Evolutionary conservation across 2,329 filamentous ascomycete species (phyloP), one percentile per base, ranked within the genome.

Genomic region (Chaetomium sp.): DNA sequence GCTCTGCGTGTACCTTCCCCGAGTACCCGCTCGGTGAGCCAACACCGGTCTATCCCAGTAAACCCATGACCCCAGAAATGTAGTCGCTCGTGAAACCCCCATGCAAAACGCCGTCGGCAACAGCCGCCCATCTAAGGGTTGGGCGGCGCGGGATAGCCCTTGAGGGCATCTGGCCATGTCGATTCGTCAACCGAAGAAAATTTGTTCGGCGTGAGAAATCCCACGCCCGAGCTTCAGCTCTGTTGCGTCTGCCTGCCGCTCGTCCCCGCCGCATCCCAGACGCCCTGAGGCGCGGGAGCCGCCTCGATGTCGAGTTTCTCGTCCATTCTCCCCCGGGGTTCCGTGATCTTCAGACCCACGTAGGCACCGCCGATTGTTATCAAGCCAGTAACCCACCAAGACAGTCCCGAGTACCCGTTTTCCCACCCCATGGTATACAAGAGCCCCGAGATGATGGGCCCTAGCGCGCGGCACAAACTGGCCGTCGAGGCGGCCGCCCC

Each of bases 401-500:
- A 90, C 38, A 97, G 82, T 23, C 93, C 93, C 4, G 93, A 94
- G 75, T 92, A 94, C 42, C 93, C 93, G 7, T 88, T 84, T 69
- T 87, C 84, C 42, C 96, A 84, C 58, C 95, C 95, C 60, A 89
- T 81, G 4, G 92, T 86, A 77, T 97, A 96, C 27, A 98, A 83
- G 31, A 93, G 80, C 1, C 95, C 95, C 3, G 93, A 96, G 3
- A 97, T 80, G 0, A 92, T 93, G 2, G 95, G 95, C 0, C 94
- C 94, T 67, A 97, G 89, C 0, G 93, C 93, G 62, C 95, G 87
- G 75, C 90, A 93, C 54, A 97, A 80, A 74, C 93, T 97, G 4
- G 95, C 95, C 2, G 92, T 93, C 1, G 93, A 97, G 33, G 93
- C 93, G 0, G 93, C 93, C 13, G 93, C 89, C 21, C 95, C 95